Conservation (phyloP, 148 eudicot species). For the Oxyria digyna region DNA sequence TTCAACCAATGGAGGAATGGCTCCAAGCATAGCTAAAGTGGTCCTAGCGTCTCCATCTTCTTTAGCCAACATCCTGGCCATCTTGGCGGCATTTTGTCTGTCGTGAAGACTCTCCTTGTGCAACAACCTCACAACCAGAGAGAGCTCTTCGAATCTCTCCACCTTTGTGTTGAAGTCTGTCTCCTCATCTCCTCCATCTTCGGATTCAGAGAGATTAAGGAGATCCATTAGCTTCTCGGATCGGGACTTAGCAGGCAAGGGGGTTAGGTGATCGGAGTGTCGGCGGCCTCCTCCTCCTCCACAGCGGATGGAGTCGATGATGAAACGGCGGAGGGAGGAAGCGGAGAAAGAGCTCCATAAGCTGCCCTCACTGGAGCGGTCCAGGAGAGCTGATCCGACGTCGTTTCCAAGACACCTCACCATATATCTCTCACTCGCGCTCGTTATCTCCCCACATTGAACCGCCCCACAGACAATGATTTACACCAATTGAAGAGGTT, state of each 20-base stretch:
- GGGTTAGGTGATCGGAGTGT: slow-evolving; percentile 1
- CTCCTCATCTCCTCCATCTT: slow-evolving; percentile 9
- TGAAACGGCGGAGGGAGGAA: slow-evolving; percentile 33
- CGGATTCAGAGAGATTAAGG: slow-evolving; percentile 23
- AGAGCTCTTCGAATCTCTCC: slow-evolving; percentile 46
- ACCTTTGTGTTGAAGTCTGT: slow-evolving; percentile 31
- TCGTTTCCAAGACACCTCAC: slow-evolving; percentile 24
- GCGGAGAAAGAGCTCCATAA: slow-evolving; percentile 28
- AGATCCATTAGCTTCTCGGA: slow-evolving; percentile 51
- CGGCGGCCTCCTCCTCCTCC: slow-evolving; percentile 22
- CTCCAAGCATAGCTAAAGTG: slow-evolving; percentile 69
- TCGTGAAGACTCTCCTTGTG: slow-evolving; percentile 22
- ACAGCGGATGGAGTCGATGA: slow-evolving; percentile 44
- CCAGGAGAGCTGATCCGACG: slow-evolving; percentile 23
- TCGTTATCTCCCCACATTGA: slow-evolving; percentile 4
- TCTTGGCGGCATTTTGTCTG: slow-evolving; percentile 38
- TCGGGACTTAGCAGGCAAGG: background rate
- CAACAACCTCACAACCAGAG: slow-evolving; percentile 35
- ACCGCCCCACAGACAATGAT: background rate
- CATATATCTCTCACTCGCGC: slow-evolving; percentile 7
- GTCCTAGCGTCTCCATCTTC: slow-evolving; percentile 53
- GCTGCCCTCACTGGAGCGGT: slow-evolving; percentile 11
- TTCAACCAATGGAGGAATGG: slow-evolving; percentile 67
- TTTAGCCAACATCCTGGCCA: slow-evolving; percentile 54
- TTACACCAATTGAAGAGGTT: background rate